Evolutionary conservation across 1,284 basidiomycete species (phyloP).

Genomic region (Phenoliferia sp.): DNA sequence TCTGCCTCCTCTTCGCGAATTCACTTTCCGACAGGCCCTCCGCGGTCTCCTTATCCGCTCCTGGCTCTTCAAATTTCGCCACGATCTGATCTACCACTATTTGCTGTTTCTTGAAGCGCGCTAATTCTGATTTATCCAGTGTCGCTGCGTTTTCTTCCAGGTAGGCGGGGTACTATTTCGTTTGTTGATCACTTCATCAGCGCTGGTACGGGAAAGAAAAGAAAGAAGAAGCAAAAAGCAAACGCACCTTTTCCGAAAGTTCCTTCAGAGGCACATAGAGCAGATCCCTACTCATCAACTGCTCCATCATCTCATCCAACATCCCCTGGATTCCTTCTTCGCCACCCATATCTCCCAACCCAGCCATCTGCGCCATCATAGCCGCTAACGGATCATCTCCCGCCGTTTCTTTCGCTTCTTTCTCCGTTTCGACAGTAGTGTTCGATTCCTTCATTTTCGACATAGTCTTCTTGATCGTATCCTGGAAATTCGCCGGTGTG

Average conservation of each 20-base stretch:
- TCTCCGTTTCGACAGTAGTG: slow-evolving; percentile 41
- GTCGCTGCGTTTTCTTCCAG: slow-evolving; percentile 52
- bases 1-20: slow-evolving; percentile 49
- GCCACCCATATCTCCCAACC: slow-evolving; percentile 12
- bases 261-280: slow-evolving; percentile 90
- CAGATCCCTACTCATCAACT: slow-evolving; percentile 90
- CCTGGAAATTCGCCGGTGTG: slow-evolving; percentile 58
- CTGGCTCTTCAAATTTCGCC: slow-evolving; percentile 63
- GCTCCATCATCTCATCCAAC: slow-evolving; percentile 86
- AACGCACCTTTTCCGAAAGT: slow-evolving; percentile 67
- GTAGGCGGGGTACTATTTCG: slow-evolving; percentile 81
- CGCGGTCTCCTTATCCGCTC: slow-evolving; percentile 36
- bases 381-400: slow-evolving; percentile 43
- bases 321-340: slow-evolving; percentile 67
- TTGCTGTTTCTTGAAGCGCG: slow-evolving; percentile 66
- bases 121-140: slow-evolving; percentile 59
- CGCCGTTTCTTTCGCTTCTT: slow-evolving; percentile 45
- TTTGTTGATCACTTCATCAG: too few species aligned
- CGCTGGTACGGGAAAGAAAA: too few species aligned
- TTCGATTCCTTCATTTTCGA: slow-evolving; percentile 72
- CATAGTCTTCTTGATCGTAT: slow-evolving; percentile 71
- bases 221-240: neutral
- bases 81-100: slow-evolving; percentile 62
- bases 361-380: slow-evolving; percentile 42
- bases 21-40: slow-evolving; percentile 53